These are phyloP conservation scores for Smittium culicis DNA, from an alignment of 371 early-diverging fungal genomes.

Conservation along the genomic window DNA sequence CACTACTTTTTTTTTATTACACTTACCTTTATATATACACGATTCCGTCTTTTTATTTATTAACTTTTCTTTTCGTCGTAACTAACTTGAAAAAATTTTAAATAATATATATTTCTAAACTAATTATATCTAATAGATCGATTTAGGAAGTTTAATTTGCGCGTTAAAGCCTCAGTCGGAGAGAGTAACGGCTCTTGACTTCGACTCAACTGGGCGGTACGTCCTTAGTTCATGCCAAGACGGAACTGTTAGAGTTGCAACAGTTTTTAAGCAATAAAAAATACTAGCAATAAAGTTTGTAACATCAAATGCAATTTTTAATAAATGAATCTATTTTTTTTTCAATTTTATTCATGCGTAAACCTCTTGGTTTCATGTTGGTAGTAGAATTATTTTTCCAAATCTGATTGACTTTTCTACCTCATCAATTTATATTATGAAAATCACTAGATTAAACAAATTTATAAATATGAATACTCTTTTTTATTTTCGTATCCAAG, in stretches of 20 bases:
- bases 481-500: too few species aligned
- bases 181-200: slow-evolving; percentile 3
- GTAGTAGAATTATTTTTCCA: neutral
- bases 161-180: neutral
- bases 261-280: neutral
- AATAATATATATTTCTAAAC: neutral
- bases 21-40: too few species aligned
- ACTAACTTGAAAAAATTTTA: neutral
- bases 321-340: neutral
- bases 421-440: neutral
- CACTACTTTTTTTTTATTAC: too few species aligned
- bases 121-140: slow-evolving; percentile 4
- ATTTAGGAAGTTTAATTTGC: neutral
- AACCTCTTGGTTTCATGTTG: neutral
- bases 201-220: slow-evolving; percentile 2
- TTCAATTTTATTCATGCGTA: neutral
- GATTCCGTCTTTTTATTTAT: too few species aligned
- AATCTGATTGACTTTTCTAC: neutral
- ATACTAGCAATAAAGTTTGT: too few species aligned
- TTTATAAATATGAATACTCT: neutral
- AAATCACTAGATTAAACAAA: neutral
- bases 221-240: slow-evolving; percentile 30
- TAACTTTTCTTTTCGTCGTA: neutral
- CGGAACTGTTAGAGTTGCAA: slow-evolving; percentile 28
- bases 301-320: too few species aligned